Base-by-base conservation (phyloP, 2,329 filamentous ascomycete species). In the Magnaporthiopsis rhizophila region DNA sequence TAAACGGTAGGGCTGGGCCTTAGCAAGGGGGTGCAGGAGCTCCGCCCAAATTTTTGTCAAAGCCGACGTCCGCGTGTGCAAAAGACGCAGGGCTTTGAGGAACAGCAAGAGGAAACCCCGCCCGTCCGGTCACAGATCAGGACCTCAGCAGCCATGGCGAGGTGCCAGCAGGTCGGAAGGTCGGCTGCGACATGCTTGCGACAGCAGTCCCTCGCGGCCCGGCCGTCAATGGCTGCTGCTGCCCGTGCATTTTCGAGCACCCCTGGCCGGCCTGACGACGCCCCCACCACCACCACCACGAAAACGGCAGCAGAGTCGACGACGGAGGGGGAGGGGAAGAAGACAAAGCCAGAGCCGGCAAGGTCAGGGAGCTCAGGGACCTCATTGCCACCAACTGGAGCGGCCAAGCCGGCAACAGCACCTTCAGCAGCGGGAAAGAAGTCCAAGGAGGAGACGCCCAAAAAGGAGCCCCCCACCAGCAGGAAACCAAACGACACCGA, bases 161-260 rank as follows among this genome's bases (percentile, higher is more conserved):
- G 79, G 74, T 85, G 83, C 73, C 83, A 83, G 74, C 84, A 82
- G 78, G 82, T 83, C 73, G 78, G 78, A 65, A 77, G 84, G 76
- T 84, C 85, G 67, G 75, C 87, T 68, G 74, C 82, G 68, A 78
- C 81, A 76, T 83, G 82, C 68, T 73, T 86, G 68, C 79, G 78
- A 71, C 70, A 65, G 65, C 70, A 67, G 67, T 71, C 72, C 58
- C 38, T 68, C 61, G 63, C 71, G 36, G 69, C 75, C 73, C 63
- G 71, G 13, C 76, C 63, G 74, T 78, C 67, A 72, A 73, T 70
- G 70, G 68, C 26, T 12, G 75, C 69, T 64, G 68, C 67, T 65
- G 72, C 71, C 58, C 72, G 74, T 32, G 67, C 72, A 67, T 76
- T 78, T 69, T 74, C 76, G 58, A 74, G 70, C 60, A 76, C 75